Conservation (phyloP, 2,329 filamentous ascomycete species). For the Penicillium sp. region DNA sequence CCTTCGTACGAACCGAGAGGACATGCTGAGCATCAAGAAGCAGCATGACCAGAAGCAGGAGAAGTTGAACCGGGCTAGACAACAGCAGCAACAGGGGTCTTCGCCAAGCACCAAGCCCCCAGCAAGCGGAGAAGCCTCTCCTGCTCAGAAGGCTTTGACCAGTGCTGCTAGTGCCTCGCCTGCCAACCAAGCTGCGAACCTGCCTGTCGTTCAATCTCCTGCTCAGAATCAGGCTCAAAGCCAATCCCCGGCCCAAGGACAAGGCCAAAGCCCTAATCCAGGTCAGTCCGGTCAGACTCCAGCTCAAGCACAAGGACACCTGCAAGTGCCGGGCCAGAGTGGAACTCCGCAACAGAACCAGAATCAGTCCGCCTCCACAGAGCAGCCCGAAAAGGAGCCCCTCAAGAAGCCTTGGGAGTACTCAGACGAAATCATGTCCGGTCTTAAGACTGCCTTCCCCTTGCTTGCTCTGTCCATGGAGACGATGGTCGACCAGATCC, state of each 20-base stretch:
- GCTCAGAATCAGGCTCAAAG: conserved; percentile 14
- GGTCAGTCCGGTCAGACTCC: conserved; percentile 14
- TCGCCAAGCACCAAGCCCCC: conserved; percentile 38
- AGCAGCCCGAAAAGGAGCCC: conserved; percentile 43
- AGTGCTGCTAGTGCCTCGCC: conserved; percentile 38
- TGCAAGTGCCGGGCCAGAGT: conserved; percentile 32
- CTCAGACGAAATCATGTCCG: conserved; percentile 91
- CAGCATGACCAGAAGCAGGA: conserved; percentile 67
- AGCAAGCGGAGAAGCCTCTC: conserved; percentile 43
- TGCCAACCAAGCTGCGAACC: conserved; percentile 21
- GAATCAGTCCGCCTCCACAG: conserved; percentile 15
- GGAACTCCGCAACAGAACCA: conserved; percentile 26
- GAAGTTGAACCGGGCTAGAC: conserved; percentile 62
- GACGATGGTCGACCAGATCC: conserved; percentile 98
- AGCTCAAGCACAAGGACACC: conserved; percentile 22
- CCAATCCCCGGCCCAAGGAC: conserved; percentile 25
- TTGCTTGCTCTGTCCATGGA: conserved; percentile 97
- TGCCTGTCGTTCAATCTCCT: conserved; percentile 27
- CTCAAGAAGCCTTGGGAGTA: conserved; percentile 90
- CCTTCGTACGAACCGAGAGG: conserved; percentile 86
- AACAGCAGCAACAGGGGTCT: conserved; percentile 50
- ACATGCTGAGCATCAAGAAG: conserved; percentile 90
- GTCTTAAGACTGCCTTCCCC: conserved; percentile 94
- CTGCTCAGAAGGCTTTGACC: conserved; percentile 47
- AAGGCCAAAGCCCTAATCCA: conserved; percentile 14